These are phyloP conservation scores for Diaporthe citriasiana DNA, from an alignment of 2,329 filamentous ascomycete genomes.

Conservation along the genomic window DNA sequence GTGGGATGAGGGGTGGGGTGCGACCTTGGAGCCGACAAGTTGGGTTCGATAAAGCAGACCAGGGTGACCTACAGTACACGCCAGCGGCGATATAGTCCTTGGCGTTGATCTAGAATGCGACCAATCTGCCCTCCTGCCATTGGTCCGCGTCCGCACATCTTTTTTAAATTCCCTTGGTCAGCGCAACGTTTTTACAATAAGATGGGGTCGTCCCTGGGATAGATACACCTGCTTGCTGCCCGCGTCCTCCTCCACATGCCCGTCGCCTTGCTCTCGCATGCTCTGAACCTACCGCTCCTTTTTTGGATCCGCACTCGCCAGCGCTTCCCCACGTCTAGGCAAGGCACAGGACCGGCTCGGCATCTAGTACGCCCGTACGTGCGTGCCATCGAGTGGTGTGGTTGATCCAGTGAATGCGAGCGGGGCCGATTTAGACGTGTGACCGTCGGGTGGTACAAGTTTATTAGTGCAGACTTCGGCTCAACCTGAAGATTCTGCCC, in stretches of 20 bases:
- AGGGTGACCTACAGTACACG: conserved; percentile 21
- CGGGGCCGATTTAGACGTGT: conserved; percentile 12
- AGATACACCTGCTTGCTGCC: background rate
- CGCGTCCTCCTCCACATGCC: conserved; percentile 18
- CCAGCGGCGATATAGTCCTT: conserved; percentile 29
- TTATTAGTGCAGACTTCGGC: conserved; percentile 10
- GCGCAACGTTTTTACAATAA: conserved; percentile 9
- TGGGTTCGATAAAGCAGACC: conserved; percentile 23
- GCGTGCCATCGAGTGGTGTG: background rate
- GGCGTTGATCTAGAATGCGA: conserved; percentile 30
- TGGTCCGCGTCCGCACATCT: background rate
- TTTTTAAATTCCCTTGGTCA: conserved; percentile 2
- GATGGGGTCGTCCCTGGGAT: conserved; percentile 32
- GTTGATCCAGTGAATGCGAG: background rate
- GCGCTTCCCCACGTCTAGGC: conserved; percentile 15
- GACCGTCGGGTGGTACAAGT: conserved; percentile 14
- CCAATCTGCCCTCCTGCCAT: background rate
- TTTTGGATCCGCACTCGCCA: conserved; percentile 20
- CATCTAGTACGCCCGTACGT: conserved; percentile 4
- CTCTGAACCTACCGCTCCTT: conserved; percentile 22
- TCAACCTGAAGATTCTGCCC: conserved; percentile 7
- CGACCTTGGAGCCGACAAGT: conserved; percentile 26
- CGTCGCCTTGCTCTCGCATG: conserved; percentile 23
- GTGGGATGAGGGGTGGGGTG: conserved; percentile 8
- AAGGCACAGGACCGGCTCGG: conserved; percentile 22